phyloP scores from a whole-genome alignment of 805 yeast species.

The Isabelozyma gotoi region DNA sequence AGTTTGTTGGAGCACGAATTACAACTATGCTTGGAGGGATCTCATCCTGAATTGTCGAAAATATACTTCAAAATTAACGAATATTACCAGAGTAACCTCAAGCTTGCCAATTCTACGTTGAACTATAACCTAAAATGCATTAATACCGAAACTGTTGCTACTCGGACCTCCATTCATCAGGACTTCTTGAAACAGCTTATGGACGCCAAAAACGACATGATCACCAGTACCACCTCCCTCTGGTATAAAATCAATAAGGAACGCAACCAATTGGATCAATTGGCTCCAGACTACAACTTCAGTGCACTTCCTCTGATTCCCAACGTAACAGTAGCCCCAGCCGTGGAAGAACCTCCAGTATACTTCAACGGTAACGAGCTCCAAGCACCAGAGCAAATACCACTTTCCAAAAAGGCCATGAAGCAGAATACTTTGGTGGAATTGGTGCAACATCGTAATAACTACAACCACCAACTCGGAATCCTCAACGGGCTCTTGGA shows the following conservation, averaged over 20 bases:
- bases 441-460: conserved; percentile 65
- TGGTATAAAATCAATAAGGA: conserved; percentile 95
- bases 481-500: conserved; percentile 63
- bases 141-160: conserved; percentile 76
- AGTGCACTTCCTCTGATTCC: conserved; percentile 37
- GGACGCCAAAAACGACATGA: conserved; percentile 64
- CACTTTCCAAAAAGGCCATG: conserved; percentile 31
- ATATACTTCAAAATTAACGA: conserved; percentile 70
- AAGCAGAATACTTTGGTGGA: conserved; percentile 37
- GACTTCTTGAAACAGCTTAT: conserved; percentile 67
- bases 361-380: neutral
- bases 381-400: conserved; percentile 4
- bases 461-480: conserved; percentile 67
- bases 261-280: conserved; percentile 73
- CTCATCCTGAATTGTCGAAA: conserved; percentile 84
- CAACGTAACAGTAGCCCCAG: conserved; percentile 13
- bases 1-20: conserved; percentile 76
- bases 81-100: conserved; percentile 69
- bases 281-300: conserved; percentile 54
- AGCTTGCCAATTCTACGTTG: conserved; percentile 39
- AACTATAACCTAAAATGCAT: conserved; percentile 73
- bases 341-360: neutral
- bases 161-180: conserved; percentile 80
- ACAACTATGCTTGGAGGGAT: conserved; percentile 81
- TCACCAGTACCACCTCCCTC: conserved; percentile 71